Evolutionary conservation across 192 early-diverging fungal genomes (phyloP).

Genomic region (Linnemannia schmuckeri): DNA sequence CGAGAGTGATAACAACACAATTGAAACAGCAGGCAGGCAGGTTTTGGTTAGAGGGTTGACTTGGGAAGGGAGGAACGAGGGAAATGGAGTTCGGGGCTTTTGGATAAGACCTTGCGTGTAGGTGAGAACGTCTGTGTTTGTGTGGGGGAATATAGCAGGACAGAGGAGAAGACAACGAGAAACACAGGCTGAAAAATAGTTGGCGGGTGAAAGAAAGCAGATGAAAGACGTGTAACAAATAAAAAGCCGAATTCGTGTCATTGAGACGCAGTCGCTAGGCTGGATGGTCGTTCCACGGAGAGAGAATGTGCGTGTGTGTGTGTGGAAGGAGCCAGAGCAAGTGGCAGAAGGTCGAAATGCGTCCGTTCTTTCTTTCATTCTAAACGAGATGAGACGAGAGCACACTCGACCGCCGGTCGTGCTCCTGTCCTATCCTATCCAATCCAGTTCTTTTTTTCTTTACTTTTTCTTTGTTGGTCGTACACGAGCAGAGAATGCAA

Average conservation of each 20-base stretch:
- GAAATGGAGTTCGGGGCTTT: not conserved
- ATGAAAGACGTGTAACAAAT: conserved; percentile 17
- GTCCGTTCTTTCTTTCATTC: not conserved
- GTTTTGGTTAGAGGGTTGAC: not conserved
- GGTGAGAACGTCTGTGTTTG: not conserved
- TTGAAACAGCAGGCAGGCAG: not conserved
- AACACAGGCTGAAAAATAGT: not conserved
- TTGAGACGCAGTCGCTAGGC: not conserved
- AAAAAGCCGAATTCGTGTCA: conserved; percentile 17
- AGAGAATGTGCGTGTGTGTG: not conserved
- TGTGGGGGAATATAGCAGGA: not conserved
- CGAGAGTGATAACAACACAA: not conserved
- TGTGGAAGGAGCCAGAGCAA: not conserved
- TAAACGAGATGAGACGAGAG: not conserved
- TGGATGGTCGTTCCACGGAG: not conserved
- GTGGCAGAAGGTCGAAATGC: conserved; percentile 6
- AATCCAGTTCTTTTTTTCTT: no score
- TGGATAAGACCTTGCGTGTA: not conserved
- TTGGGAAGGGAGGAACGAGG: not conserved
- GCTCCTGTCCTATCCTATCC: no score
- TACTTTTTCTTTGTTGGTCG: not conserved
- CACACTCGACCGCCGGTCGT: not conserved
- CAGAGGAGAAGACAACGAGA: not conserved
- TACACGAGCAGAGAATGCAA: not conserved
- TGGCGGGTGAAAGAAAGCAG: not conserved